Conservation (phyloP, 2,329 filamentous ascomycete species). For the Colletotrichum agaves region DNA sequence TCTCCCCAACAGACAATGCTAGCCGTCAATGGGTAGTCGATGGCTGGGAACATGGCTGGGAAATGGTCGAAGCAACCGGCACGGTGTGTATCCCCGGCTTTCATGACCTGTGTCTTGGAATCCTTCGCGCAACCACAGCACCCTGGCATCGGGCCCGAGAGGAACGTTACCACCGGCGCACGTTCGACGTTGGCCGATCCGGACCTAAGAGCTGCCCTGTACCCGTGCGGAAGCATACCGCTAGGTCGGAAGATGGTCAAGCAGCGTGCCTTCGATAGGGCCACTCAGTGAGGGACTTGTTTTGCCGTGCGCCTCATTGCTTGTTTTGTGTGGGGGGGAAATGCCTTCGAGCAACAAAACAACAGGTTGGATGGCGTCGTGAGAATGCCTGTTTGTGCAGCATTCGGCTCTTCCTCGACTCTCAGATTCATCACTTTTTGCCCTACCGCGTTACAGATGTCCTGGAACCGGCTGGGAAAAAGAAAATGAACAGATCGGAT, state of each 20-base stretch:
- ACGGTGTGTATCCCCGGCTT: neutral
- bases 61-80: neutral
- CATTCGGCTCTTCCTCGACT: neutral
- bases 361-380: neutral
- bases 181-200: neutral
- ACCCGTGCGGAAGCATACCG: neutral
- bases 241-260: neutral
- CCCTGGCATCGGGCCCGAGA: slow-evolving; percentile 11
- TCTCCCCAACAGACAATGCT: neutral
- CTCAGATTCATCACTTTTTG: neutral
- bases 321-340: too few species aligned
- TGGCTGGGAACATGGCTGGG: neutral
- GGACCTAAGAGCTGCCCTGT: neutral
- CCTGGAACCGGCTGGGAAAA: slow-evolving; percentile 6
- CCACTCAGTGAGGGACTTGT: neutral
- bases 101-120: neutral
- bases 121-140: neutral
- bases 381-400: neutral
- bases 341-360: neutral
- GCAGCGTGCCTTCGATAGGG: neutral
- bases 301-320: neutral
- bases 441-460: slow-evolving; percentile 4
- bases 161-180: slow-evolving; percentile 10
- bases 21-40: neutral
- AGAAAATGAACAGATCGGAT: slow-evolving; percentile 30